Evolutionary conservation across 1,284 basidiomycete genomes (phyloP), one percentile per base, ranked within the genome.

Genomic region (Ceratobasidium sp.): DNA sequence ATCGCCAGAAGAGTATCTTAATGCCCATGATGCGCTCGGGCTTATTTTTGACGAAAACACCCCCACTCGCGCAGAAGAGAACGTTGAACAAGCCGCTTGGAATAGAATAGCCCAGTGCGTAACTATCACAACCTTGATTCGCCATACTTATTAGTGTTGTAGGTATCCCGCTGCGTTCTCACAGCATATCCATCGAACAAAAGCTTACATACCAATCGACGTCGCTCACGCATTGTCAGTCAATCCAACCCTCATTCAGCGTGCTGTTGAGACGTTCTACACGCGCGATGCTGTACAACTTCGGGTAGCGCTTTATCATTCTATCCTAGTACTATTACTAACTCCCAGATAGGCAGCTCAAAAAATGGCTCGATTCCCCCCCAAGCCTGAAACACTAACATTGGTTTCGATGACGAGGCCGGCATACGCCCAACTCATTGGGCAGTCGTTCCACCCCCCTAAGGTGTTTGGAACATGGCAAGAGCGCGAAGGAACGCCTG

Each of bases 371-470:
- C 87, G 91, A 53, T 98, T 98, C 77, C 87, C 92, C 1, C 94
- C 95, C 1, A 80, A 84, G 34, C 81, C 89, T 0, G 81, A 82
- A 25, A 78, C 86, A 6, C 81, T 92, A 8, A 81, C 83, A 1
- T 83, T 84, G 0, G 83, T 94, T 4, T 86, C 81, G 67, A 85
- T 96, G 86, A 96, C 94, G 1, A 85, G 94, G 47, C 90, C 93
- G 0, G 91, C 94, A 0, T 98, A 97, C 78, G 96, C 96, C 1
- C 96, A 98, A 75, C 81, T 98, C 13, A 79, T 90, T 34, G 91
- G 94, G 13, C 96, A 98, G 77, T 91, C 89, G 70, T 98, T 97
- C 78, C 91, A 90, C 76, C 91, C 96, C 1, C 95, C 96, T 0
- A 93, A 92, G 75, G 82, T 92, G 25, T 98, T 98, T 75, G 93